Conservation (phyloP, 345 rosid species). For the Eutrema yunnanense region DNA sequence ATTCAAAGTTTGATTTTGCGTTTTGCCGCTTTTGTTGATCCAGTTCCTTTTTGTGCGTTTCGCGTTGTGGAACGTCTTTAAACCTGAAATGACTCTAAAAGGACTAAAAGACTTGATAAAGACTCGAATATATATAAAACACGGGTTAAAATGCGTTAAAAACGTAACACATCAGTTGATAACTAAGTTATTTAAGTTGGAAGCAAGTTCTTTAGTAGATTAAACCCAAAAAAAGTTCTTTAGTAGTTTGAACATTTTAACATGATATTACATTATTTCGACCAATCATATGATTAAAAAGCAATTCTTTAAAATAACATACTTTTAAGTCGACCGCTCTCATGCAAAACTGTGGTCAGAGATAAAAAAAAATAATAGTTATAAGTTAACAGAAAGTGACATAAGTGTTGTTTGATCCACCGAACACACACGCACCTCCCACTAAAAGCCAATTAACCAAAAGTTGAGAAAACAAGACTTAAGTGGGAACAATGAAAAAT, state of each 20-base stretch:
- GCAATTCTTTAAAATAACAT: too few species aligned
- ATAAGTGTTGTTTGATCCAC: conserved; percentile 17
- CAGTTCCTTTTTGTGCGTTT: too few species aligned
- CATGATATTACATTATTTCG: background rate
- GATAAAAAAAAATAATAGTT: background rate
- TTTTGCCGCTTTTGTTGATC: too few species aligned
- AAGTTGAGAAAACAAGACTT: conserved; percentile 10
- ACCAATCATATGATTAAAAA: too few species aligned
- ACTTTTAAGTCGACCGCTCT: background rate
- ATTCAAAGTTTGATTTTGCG: too few species aligned
- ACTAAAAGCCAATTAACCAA: conserved; percentile 14
- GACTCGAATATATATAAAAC: too few species aligned
- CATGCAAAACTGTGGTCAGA: background rate
- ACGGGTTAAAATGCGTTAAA: too few species aligned
- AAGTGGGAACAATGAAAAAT: background rate
- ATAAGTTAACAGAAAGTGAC: background rate
- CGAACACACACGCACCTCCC: conserved; percentile 16
- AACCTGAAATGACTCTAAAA: too few species aligned
- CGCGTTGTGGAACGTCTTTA: too few species aligned
- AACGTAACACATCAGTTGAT: too few species aligned
- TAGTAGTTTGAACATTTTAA: background rate
- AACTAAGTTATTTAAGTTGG: background rate
- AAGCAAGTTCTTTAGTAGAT: background rate
- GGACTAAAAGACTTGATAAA: too few species aligned
- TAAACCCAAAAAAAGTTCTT: background rate